These are phyloP conservation scores for Lasiodiplodia theobromae DNA, from an alignment of 2,329 filamentous ascomycete species.

Conservation along the genomic window DNA sequence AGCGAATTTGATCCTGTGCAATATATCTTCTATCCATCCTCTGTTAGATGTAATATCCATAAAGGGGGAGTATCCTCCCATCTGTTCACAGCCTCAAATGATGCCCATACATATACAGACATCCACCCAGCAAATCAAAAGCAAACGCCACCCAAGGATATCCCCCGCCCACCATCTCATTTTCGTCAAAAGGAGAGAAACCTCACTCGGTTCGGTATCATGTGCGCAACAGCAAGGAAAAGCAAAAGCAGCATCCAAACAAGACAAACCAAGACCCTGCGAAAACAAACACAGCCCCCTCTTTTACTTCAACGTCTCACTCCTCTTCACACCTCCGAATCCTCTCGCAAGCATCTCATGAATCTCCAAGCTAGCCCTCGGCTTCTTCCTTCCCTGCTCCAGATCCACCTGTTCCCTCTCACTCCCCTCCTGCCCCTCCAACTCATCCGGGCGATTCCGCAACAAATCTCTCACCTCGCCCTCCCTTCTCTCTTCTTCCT, in stretches of 20 bases:
- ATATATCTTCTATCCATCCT: background rate
- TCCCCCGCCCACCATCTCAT: background rate
- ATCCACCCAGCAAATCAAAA: background rate
- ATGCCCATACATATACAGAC: background rate
- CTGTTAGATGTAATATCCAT: background rate
- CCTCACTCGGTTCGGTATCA: conserved; percentile 20
- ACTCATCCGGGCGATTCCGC: conserved; percentile 36
- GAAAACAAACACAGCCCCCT: background rate
- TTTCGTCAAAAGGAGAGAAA: conserved; percentile 17
- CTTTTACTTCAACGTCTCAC: conserved; percentile 21
- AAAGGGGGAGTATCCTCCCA: background rate
- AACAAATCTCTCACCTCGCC: conserved; percentile 44
- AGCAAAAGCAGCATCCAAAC: background rate
- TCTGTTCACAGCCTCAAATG: background rate
- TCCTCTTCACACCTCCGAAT: conserved; percentile 29
- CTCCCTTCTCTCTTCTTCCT: conserved; percentile 42
- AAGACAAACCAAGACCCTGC: background rate
- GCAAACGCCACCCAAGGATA: background rate
- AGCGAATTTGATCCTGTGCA: background rate
- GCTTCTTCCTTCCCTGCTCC: background rate
- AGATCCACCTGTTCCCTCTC: background rate
- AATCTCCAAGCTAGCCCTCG: conserved; percentile 26
- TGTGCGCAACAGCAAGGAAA: background rate
- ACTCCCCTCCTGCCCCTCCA: conserved; percentile 17
- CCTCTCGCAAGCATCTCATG: conserved; percentile 28